Evolutionary conservation across 2,329 filamentous ascomycete species (phyloP), one percentile per base, ranked within the genome.

Genomic region (Penicillium italicum): DNA sequence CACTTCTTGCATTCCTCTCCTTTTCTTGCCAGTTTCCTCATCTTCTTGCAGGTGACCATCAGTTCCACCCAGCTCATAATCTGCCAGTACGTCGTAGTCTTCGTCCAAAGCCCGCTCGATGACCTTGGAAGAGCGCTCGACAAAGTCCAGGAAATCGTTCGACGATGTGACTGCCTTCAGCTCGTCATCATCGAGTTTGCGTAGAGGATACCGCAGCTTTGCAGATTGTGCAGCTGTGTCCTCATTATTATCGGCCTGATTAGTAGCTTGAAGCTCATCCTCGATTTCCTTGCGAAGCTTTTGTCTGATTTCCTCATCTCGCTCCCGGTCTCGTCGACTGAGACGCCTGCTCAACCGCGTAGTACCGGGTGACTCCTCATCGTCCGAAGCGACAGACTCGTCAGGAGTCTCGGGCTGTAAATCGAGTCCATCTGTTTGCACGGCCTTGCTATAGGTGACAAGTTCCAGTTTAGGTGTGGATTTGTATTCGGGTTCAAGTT

Each of bases 401-500:
- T 81, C 79, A 1, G 81, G 76, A 31, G 80, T 78, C 33, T 80
- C 77, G 28, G 82, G 77, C 54, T 79, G 77, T 5, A 80, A 75
- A 18, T 80, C 79, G 85, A 89, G 89, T 60, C 87, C 85, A 66
- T 88, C 85, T 16, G 94, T 97, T 74, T 99, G 95, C 22, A 97
- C 91, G 53, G 87, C 92, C 77, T 97, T 97, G 80, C 90, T 97
- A 80, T 99, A 99, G 50, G 91, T 96, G 69, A 96, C 91, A 57
- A 96, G 81, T 74, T 99, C 94, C 62, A 77, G 77, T 65, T 77
- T 80, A 50, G 77, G 77, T 65, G 77, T 80, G 48, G 74, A 70
- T 41, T 45, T 51, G 47, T 36, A 37, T 37, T 45, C 53, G 34
- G 40, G 28, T 41, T 45, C 47, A 45, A 45, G 40, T 60, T 80